Percentiles rank a stretch among this genome's conserved stretches.
Conservation (phyloP, 192 early-diverging fungal genomes). For the Funneliformis mosseae region DNA sequence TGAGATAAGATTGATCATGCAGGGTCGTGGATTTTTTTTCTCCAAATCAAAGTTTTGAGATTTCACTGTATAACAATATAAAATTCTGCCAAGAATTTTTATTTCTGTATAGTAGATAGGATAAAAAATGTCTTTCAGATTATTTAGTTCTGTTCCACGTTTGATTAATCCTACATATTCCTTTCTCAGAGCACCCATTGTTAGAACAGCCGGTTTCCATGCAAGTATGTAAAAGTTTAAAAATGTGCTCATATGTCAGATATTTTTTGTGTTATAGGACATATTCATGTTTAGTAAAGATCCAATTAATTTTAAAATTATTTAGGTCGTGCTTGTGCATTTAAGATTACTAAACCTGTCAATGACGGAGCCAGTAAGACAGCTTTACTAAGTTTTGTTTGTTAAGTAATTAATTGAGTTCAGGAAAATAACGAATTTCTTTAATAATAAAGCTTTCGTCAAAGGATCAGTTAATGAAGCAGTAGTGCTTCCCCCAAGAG, state of each 20-base stretch:
- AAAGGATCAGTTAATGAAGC: slow-evolving; percentile 29
- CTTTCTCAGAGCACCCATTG: not conserved
- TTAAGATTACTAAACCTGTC: not conserved
- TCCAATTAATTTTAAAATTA: not conserved
- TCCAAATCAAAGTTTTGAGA: no score
- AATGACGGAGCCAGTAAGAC: not conserved
- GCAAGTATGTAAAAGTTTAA: not conserved
- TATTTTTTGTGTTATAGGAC: no score
- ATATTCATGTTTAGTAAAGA: no score
- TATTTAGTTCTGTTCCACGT: not conserved
- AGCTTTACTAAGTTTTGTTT: not conserved
- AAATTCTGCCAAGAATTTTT: no score
- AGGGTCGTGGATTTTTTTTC: no score
- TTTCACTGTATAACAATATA: no score
- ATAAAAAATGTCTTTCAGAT: not conserved
- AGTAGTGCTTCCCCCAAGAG: slow-evolving; percentile 17
- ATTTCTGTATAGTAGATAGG: no score
- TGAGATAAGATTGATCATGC: no score
- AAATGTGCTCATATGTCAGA: not conserved
- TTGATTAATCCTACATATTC: not conserved
- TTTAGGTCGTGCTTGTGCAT: not conserved
- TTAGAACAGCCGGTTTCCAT: not conserved
- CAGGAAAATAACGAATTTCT: not conserved
- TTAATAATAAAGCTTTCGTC: slow-evolving; percentile 16
- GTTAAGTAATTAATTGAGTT: no score